Conservation (phyloP, 2,329 filamentous ascomycete genomes). For the Polychaeton citri region DNA sequence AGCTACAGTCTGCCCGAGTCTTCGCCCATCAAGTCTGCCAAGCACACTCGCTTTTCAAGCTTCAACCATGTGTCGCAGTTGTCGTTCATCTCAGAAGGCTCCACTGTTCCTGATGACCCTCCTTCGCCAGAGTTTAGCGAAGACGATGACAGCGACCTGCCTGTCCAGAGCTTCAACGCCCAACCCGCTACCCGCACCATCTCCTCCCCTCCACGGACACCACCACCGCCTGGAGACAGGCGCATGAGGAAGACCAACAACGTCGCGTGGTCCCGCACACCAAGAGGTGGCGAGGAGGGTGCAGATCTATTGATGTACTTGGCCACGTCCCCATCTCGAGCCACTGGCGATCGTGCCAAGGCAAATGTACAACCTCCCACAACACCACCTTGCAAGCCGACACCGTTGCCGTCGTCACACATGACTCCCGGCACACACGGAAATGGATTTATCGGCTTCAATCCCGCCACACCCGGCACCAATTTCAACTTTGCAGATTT, state of each 20-base stretch:
- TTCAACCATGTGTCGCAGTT: slow-evolving; percentile 49
- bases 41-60: slow-evolving; percentile 62
- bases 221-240: slow-evolving; percentile 40
- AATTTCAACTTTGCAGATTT: slow-evolving; percentile 93
- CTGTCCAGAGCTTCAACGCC: slow-evolving; percentile 57
- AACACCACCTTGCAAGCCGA: slow-evolving; percentile 40
- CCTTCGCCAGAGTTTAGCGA: slow-evolving; percentile 50
- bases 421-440: slow-evolving; percentile 66
- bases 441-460: slow-evolving; percentile 42
- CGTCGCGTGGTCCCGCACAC: slow-evolving; percentile 30
- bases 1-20: slow-evolving; percentile 67
- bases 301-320: slow-evolving; percentile 79
- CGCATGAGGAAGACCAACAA: slow-evolving; percentile 26
- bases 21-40: slow-evolving; percentile 68
- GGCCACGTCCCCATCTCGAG: slow-evolving; percentile 81
- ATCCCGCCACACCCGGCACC: slow-evolving; percentile 65
- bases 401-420: slow-evolving; percentile 65
- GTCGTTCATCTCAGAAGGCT: slow-evolving; percentile 64
- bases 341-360: slow-evolving; percentile 37
- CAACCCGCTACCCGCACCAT: slow-evolving; percentile 35
- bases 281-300: slow-evolving; percentile 62
- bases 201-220: slow-evolving; percentile 77
- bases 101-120: slow-evolving; percentile 51
- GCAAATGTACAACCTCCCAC: slow-evolving; percentile 38
- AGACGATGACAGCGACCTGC: slow-evolving; percentile 73